These are phyloP conservation scores for Micractinium sp. DNA, from an alignment of 139 green algal species.

Conservation along the genomic window DNA sequence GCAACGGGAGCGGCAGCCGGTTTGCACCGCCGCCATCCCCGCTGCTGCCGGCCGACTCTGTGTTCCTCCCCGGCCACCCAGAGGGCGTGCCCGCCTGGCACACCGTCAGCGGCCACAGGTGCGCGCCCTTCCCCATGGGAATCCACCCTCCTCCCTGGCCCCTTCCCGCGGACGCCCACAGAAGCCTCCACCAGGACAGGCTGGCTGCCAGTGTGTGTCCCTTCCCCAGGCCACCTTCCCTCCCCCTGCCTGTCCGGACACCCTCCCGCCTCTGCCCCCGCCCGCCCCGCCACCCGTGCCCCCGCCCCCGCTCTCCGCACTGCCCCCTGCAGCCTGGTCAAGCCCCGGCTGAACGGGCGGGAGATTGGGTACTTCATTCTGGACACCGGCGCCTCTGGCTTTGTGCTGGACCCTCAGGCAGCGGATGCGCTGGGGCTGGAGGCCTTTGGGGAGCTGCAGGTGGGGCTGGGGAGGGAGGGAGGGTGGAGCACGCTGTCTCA, in stretches of 20 bases:
- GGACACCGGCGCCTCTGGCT: slow-evolving; percentile 52
- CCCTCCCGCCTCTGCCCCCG: background rate
- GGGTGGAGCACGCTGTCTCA: no score
- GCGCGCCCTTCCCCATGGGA: background rate
- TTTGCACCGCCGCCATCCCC: slow-evolving; percentile 21
- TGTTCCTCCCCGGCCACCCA: background rate
- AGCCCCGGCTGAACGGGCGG: slow-evolving; percentile 44
- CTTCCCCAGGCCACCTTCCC: background rate
- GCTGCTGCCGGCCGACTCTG: background rate
- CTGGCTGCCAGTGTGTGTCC: no score
- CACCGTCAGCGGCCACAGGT: slow-evolving; percentile 52
- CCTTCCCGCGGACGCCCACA: background rate
- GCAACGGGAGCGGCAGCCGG: background rate
- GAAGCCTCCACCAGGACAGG: background rate
- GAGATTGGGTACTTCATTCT: slow-evolving; percentile 48
- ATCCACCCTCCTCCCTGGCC: background rate
- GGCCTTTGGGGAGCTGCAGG: slow-evolving; percentile 44
- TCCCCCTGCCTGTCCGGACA: background rate
- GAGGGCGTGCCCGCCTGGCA: slow-evolving; percentile 38
- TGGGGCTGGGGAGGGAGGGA: background rate
- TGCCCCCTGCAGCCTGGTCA: slow-evolving; percentile 30
- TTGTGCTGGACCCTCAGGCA: slow-evolving; percentile 46
- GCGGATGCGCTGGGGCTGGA: slow-evolving; percentile 47
- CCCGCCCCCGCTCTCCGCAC: background rate
- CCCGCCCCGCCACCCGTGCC: background rate